Conservation (phyloP, 164 flowering plant genomes). For the Aristolochia contorta region DNA sequence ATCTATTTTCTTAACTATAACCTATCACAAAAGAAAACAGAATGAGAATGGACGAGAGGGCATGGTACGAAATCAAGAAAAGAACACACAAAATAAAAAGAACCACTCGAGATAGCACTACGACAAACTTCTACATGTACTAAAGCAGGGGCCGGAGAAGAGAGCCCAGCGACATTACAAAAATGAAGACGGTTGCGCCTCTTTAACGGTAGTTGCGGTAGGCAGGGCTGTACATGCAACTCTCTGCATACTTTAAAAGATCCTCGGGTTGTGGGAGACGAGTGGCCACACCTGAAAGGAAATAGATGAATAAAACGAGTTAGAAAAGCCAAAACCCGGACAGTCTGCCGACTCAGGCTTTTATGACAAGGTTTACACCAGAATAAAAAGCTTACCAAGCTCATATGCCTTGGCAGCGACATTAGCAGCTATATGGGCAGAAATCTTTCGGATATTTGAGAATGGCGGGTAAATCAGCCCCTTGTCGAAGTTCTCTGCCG, state of each 20-base stretch:
- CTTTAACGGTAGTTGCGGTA: conserved; percentile 50
- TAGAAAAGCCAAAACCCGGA: neutral
- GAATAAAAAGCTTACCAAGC: conserved; percentile 46
- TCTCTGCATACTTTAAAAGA: conserved; percentile 72
- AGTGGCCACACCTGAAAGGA: conserved; percentile 56
- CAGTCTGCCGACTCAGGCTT: too few species aligned
- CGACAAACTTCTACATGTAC: too few species aligned
- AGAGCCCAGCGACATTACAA: neutral
- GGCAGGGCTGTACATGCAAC: conserved; percentile 86
- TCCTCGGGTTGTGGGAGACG: conserved; percentile 76
- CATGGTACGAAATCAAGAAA: too few species aligned
- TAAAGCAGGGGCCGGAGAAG: too few species aligned
- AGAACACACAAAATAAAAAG: too few species aligned
- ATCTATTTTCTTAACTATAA: too few species aligned
- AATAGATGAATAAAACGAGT: too few species aligned
- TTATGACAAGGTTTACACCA: too few species aligned
- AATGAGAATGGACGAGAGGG: too few species aligned
- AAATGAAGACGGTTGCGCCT: neutral
- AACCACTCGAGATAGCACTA: too few species aligned
- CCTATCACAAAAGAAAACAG: too few species aligned
- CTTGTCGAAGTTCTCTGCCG: conserved; percentile 53
- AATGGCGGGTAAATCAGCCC: conserved; percentile 84
- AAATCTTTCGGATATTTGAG: conserved; percentile 72
- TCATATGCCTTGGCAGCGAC: conserved; percentile 95
- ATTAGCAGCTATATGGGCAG: conserved; percentile 84